Base-by-base conservation (phyloP, 768 basidiomycete genomes). In the Termitomyces sp. region DNA sequence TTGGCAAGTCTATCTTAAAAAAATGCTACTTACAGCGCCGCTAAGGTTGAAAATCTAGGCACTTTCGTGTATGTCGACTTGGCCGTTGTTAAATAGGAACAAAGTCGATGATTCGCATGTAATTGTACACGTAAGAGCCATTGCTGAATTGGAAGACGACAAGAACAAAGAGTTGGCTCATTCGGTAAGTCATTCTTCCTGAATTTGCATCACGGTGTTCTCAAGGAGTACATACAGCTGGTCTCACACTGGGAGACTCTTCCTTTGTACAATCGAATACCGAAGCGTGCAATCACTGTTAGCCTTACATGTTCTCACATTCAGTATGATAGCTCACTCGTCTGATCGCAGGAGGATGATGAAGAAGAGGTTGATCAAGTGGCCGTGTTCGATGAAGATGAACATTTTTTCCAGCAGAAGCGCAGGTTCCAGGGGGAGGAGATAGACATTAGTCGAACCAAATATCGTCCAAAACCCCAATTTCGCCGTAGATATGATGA, bases 31-130 rank as follows among this genome's bases (percentile, higher is more conserved):
- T n/a, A n/a, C n/a, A 36, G 36, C 36, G 25, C 27, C 25, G 6
- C 32, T 48, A 22, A 60, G 29, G 49, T 29, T 13, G 12, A 23
- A 38, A 56, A 5, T 43, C 20, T 60, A 89, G 88, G 74, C 83
- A 5, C 70, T 91, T 53, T 77, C 84, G 60, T 85, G 83, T 63
- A 84, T 91, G 80, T 64, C 70, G 49, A 76, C 73, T 7, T 98
- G 94, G 94, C 91, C 91, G 0, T 71, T 97, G 33, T 75, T 89
- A 47, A 84, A 86, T 40, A 81, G 89, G 52, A 98, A 97, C 75
- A 98, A 98, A 71, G 85, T 98, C 27, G 90, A 94, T 54, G 93
- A 94, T 58, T 83, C 78, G 0, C 70, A 68, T 52, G 83, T 94
- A 49, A 81, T 83, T 53, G 70, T 80, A 16, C 82, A 85, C 5